Conservation (phyloP, 2,329 filamentous ascomycete genomes). For the Myriosclerotinia duriaeana region DNA sequence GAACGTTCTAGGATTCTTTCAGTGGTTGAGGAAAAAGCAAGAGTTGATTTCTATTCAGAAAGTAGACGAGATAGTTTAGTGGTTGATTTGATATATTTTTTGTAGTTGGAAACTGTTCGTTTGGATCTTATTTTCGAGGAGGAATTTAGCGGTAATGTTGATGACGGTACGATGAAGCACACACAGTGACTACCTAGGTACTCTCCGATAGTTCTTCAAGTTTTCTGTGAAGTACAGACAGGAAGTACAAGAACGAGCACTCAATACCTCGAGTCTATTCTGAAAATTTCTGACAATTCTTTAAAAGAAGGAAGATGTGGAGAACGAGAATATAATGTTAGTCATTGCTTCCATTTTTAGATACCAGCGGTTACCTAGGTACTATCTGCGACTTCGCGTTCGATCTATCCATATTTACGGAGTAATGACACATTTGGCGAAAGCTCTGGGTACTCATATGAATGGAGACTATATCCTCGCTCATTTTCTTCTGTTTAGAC, state of each 20-base stretch:
- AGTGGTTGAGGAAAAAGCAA: neutral
- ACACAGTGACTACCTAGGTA: rapidly evolving
- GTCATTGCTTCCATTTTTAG: neutral
- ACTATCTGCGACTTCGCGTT: neutral
- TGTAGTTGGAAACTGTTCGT: neutral
- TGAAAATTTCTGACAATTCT: rapidly evolving
- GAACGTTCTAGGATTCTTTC: neutral
- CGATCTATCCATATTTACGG: neutral
- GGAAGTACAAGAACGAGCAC: rapidly evolving
- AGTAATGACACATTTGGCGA: neutral
- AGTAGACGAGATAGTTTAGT: neutral
- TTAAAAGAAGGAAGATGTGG: neutral
- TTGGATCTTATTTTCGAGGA: neutral
- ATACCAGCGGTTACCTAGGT: neutral
- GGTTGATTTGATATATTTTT: too few species aligned
- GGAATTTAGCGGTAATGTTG: neutral
- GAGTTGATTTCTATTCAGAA: neutral
- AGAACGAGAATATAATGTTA: rapidly evolving
- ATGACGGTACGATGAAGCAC: neutral
- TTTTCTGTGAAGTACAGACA: neutral
- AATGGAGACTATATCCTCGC: neutral
- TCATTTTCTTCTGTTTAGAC: neutral
- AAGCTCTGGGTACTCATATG: neutral
- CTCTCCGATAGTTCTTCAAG: too few species aligned
- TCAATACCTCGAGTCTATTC: neutral